phyloP scores from a whole-genome alignment of 2,329 filamentous ascomycete species.

The Ophiostoma fasciatum region DNA sequence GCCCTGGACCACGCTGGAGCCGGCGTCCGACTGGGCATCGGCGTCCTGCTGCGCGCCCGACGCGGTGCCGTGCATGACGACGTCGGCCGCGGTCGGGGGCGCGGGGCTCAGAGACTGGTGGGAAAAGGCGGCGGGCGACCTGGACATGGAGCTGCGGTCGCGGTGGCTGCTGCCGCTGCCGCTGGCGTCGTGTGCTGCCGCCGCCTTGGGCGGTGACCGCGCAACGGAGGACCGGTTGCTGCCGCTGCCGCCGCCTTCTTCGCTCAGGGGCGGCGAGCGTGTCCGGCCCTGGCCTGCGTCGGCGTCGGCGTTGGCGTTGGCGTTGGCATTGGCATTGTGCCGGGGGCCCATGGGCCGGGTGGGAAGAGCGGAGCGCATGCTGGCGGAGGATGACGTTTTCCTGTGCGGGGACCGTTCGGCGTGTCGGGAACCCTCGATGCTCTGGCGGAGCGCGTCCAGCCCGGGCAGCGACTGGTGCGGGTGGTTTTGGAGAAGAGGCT shows the following conservation, averaged over 20 bases:
- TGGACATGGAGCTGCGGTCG: no score
- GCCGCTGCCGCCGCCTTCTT: no score
- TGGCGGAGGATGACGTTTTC: background rate
- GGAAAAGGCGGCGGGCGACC: slow-evolving; percentile 2
- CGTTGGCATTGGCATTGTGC: slow-evolving; percentile 4
- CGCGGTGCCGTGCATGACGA: background rate
- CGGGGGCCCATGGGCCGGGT: slow-evolving; percentile 14
- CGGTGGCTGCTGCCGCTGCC: slow-evolving; percentile 2
- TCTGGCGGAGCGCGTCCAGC: slow-evolving; percentile 4
- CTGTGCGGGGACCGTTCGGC: background rate
- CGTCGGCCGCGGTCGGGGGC: slow-evolving; percentile 7
- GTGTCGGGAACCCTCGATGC: slow-evolving; percentile 3
- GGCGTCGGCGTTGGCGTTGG: no score
- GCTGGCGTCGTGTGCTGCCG: background rate
- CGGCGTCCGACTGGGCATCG: slow-evolving; percentile 10
- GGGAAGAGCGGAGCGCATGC: slow-evolving; percentile 14
- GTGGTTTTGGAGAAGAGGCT: no score
- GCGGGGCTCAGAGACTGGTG: slow-evolving; percentile 11
- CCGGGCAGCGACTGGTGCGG: no score
- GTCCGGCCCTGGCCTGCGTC: no score
- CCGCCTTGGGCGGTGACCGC: slow-evolving; percentile 1
- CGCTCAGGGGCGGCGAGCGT: no score
- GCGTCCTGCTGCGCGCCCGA: slow-evolving; percentile 5
- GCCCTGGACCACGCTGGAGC: slow-evolving; percentile 12
- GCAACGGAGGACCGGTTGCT: slow-evolving; percentile 7